Evolutionary conservation across 176 grass and related monocot species (phyloP), one percentile per base, ranked within the genome.

Genomic region (Oropetium thomaeum): DNA sequence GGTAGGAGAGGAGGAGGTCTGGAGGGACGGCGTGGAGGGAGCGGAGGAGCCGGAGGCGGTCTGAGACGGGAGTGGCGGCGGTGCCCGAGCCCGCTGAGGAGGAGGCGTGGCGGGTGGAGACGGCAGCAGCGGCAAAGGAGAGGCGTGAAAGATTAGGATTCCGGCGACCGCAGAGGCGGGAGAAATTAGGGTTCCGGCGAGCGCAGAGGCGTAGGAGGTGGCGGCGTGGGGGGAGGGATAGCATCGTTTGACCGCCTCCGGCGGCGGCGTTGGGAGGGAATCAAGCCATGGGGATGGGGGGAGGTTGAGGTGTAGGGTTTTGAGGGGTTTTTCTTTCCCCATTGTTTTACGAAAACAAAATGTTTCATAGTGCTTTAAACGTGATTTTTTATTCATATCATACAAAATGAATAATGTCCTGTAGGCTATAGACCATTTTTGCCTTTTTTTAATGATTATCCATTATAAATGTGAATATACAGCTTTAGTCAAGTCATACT

Each of bases 221-320:
- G 73, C 65, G 65, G 82, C 54, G 73, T 32, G 9, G 53, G 65
- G 55, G 73, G 55, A 79, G 62, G 62, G 62, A 31, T 83, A 82
- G 80, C 80, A 88, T 83, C 44, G 63, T 83, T 74, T 83, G 75
- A 79, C 80, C 85, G 81, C 86, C 86, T 79, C 81, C 75, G 86
- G 81, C 75, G 81, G 75, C 76, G 86, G 76, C 30, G 81, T 65
- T 22, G 16, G 39, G 75, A 83, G 39, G 22, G 61, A 87, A 79
- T 83, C 80, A 69, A 55, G 70, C 80, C 86, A 83, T 88, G 75
- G 86, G 53, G n/a, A n/a, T n/a, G n/a, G n/a, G 49, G 10, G 51
- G 25, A 61, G 55, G 53, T 41, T 1, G 17, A 5, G 62, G 23
- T 10, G 85, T 87, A 88, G 86, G 86, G 86, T 87, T 87, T 87